Percentiles rank a stretch among this genome's conserved stretches.
These are phyloP conservation scores for Bipolaris gigantea DNA, from an alignment of 2,329 filamentous ascomycete species.

Conservation along the genomic window DNA sequence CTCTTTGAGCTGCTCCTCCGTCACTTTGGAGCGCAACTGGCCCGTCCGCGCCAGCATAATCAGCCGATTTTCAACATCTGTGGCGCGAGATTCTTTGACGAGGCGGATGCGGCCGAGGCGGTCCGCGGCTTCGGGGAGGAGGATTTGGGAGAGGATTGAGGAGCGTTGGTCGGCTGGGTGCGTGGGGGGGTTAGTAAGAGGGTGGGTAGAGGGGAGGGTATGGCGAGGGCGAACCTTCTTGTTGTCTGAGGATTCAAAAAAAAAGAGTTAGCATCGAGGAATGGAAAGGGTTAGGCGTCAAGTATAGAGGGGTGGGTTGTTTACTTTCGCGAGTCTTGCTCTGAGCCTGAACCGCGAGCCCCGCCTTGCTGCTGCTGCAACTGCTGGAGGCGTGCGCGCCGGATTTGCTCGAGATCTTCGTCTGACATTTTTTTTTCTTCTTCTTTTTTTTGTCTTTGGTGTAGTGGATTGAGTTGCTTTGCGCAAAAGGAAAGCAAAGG, in stretches of 20 bases:
- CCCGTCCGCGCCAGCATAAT: slow-evolving; percentile 88
- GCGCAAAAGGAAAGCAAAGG: not conserved
- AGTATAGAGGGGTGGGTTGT: too few relatives aligned
- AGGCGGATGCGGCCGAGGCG: slow-evolving; percentile 91
- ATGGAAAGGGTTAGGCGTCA: too few relatives aligned
- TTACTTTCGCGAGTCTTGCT: slow-evolving; percentile 62
- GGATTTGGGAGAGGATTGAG: slow-evolving; percentile 85
- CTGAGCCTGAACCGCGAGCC: slow-evolving; percentile 53
- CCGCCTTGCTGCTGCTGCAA: slow-evolving; percentile 70
- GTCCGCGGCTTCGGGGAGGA: slow-evolving; percentile 90
- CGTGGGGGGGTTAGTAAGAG: slow-evolving; percentile 23
- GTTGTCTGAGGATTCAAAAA: too few relatives aligned
- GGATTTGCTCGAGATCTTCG: slow-evolving; percentile 76
- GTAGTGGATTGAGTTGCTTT: not conserved
- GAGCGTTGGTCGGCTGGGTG: slow-evolving; percentile 69
- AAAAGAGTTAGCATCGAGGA: too few relatives aligned
- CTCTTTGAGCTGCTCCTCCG: slow-evolving; percentile 91
- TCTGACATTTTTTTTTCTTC: slow-evolving; percentile 58
- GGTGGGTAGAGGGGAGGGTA: slow-evolving; percentile 16
- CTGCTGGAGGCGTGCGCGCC: slow-evolving; percentile 89
- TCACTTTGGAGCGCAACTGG: slow-evolving; percentile 84
- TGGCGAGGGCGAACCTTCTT: slow-evolving; percentile 26
- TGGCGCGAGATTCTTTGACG: slow-evolving; percentile 89
- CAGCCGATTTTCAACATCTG: slow-evolving; percentile 87
- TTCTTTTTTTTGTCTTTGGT: not conserved